Percentiles rank a stretch among this genome's conserved stretches.
phyloP scores from a whole-genome alignment of 2,329 filamentous ascomycete genomes.

The Epichloe sibirici region DNA sequence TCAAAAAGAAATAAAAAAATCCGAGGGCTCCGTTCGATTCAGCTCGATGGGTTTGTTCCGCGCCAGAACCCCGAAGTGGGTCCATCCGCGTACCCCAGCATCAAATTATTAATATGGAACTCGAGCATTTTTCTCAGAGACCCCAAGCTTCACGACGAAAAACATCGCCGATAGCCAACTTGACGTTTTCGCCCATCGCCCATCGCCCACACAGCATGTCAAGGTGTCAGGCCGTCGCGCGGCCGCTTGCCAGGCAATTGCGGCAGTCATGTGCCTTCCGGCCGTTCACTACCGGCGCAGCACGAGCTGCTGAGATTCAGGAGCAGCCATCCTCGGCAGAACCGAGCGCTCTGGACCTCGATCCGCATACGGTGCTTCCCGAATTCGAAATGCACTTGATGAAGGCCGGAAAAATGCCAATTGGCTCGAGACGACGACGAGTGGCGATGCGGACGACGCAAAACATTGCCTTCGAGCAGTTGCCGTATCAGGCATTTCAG shows the following conservation, averaged over 20 bases:
- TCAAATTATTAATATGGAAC: neutral
- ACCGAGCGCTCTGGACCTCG: constrained; percentile 33
- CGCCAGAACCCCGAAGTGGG: constrained; percentile 16
- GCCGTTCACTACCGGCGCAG: constrained; percentile 23
- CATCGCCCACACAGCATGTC: constrained; percentile 33
- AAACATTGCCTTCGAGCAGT: constrained; percentile 76
- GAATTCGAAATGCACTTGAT: constrained; percentile 52
- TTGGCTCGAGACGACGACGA: constrained; percentile 78
- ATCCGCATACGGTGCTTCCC: constrained; percentile 57
- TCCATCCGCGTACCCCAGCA: neutral
- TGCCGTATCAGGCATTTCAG: constrained; percentile 97
- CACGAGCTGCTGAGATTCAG: constrained; percentile 18
- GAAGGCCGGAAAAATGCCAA: constrained; percentile 53
- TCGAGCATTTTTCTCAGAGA: constrained; percentile 4
- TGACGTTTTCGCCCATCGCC: constrained; percentile 1
- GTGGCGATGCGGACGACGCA: constrained; percentile 52
- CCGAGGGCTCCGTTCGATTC: constrained; percentile 14
- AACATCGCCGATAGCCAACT: no score
- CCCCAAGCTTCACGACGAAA: neutral
- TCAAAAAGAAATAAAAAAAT: constrained; percentile 13
- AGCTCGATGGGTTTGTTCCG: constrained; percentile 14
- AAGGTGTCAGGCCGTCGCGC: constrained; percentile 44
- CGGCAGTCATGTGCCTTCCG: constrained; percentile 26
- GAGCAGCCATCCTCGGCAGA: constrained; percentile 7
- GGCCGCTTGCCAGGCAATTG: constrained; percentile 44